These are phyloP conservation scores for Melampsora americana DNA, from an alignment of 1,284 basidiomycete species.

Conservation along the genomic window DNA sequence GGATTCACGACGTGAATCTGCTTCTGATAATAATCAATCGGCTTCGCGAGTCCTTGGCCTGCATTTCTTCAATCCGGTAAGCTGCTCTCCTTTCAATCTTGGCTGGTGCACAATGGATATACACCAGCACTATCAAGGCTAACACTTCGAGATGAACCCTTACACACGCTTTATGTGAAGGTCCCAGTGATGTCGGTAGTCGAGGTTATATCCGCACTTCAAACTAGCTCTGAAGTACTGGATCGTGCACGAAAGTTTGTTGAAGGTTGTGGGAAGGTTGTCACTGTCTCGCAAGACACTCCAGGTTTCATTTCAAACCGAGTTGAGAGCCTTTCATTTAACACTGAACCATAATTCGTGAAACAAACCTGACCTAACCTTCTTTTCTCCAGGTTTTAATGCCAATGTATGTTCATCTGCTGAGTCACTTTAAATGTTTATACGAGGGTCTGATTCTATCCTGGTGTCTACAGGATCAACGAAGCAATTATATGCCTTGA, in stretches of 20 bases:
- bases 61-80: conserved; percentile 82
- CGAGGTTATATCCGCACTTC: conserved; percentile 85
- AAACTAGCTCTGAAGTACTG: conserved; percentile 75
- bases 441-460: not conserved
- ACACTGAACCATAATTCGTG: no score
- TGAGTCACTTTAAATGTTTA: not conserved
- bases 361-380: no score
- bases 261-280: conserved; percentile 85
- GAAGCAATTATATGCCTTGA: conserved; percentile 44
- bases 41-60: conserved; percentile 69
- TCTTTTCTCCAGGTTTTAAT: conserved; percentile 31
- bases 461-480: conserved; percentile 30
- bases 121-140: not conserved
- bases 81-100: conserved; percentile 50
- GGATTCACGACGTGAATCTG: conserved; percentile 44
- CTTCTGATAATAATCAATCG: conserved; percentile 61
- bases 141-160: not conserved
- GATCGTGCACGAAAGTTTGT: conserved; percentile 78
- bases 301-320: conserved; percentile 64
- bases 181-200: conserved; percentile 68
- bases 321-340: not conserved
- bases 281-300: conserved; percentile 79
- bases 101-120: not conserved
- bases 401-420: conserved; percentile 32
- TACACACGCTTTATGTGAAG: not conserved